These are phyloP conservation scores for Penicillium flavigenum DNA, from an alignment of 495 filamentous ascomycete species.

Conservation along the genomic window DNA sequence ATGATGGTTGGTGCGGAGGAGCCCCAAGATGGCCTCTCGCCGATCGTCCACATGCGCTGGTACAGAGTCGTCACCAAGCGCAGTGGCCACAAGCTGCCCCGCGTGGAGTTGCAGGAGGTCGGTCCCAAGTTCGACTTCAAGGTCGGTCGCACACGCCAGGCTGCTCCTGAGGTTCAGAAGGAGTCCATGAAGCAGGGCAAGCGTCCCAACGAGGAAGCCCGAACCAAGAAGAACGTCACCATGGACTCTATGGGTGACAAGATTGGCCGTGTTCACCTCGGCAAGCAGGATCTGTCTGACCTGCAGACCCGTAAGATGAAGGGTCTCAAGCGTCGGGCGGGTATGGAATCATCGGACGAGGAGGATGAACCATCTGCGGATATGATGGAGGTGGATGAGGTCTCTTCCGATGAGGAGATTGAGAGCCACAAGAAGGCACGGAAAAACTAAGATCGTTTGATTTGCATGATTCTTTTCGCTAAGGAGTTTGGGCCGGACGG, in stretches of 20 bases:
- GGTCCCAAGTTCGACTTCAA: conserved; percentile 94
- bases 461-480: conserved; percentile 32
- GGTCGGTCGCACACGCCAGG: conserved; percentile 74
- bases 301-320: conserved; percentile 99
- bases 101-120: conserved; percentile 92
- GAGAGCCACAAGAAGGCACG: conserved; percentile 42
- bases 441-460: conserved; percentile 31
- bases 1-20: conserved; percentile 80
- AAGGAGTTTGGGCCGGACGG: conserved; percentile 35
- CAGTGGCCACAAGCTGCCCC: conserved; percentile 79
- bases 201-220: conserved; percentile 53
- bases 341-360: conserved; percentile 49
- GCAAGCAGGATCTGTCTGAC: conserved; percentile 81
- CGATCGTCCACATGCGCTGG: conserved; percentile 75
- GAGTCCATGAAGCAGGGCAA: conserved; percentile 85
- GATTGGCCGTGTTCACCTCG: conserved; percentile 87
- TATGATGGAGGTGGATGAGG: conserved; percentile 48
- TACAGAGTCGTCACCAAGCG: conserved; percentile 83
- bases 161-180: conserved; percentile 76
- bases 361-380: conserved; percentile 34
- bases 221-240: conserved; percentile 91
- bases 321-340: conserved; percentile 80
- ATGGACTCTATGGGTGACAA: conserved; percentile 94
- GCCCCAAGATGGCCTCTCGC: conserved; percentile 58
- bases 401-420: conserved; percentile 42